These are phyloP conservation scores for Globisporangium apiculatum DNA, from an alignment of 352 stramenopile genomes.

Conservation along the genomic window DNA sequence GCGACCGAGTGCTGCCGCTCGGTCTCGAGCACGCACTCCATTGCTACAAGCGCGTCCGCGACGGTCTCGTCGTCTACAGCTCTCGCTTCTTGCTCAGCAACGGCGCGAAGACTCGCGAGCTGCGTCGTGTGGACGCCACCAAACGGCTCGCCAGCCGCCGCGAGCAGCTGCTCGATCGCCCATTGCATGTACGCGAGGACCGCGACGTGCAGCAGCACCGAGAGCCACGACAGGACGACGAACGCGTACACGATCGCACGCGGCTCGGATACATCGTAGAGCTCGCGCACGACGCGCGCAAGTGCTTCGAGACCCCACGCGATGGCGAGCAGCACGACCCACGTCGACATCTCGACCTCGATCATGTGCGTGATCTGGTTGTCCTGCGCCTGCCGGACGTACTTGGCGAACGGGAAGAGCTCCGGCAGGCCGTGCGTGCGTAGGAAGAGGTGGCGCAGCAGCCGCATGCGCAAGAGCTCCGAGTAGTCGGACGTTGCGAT, in stretches of 20 bases:
- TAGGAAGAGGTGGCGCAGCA: conserved; percentile 44
- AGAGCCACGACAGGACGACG: conserved; percentile 25
- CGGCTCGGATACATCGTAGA: conserved; percentile 14
- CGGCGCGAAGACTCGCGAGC: conserved; percentile 15
- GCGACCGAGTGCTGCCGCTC: conserved; percentile 5
- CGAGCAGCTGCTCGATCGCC: conserved; percentile 20
- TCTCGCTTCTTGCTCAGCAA: conserved; percentile 15
- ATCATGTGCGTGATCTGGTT: conserved; percentile 81
- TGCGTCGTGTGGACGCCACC: not conserved
- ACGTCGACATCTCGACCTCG: conserved; percentile 65
- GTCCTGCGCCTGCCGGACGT: conserved; percentile 60
- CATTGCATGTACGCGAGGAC: conserved; percentile 35
- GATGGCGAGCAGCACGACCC: conserved; percentile 40
- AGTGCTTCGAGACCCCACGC: conserved; percentile 31
- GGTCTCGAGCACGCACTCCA: conserved; percentile 15
- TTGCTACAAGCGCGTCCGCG: conserved; percentile 18
- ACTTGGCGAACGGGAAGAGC: conserved; percentile 69
- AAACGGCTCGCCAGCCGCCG: conserved; percentile 18
- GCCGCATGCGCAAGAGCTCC: conserved; percentile 22
- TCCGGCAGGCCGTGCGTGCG: conserved; percentile 32
- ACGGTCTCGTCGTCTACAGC: conserved; percentile 14
- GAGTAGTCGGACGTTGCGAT: not conserved
- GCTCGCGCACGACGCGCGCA: conserved; percentile 7
- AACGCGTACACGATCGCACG: conserved; percentile 32
- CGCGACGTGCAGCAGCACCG: conserved; percentile 27